phyloP scores from a whole-genome alignment of 2,329 filamentous ascomycete species.

The Aspergillus bombycis region DNA sequence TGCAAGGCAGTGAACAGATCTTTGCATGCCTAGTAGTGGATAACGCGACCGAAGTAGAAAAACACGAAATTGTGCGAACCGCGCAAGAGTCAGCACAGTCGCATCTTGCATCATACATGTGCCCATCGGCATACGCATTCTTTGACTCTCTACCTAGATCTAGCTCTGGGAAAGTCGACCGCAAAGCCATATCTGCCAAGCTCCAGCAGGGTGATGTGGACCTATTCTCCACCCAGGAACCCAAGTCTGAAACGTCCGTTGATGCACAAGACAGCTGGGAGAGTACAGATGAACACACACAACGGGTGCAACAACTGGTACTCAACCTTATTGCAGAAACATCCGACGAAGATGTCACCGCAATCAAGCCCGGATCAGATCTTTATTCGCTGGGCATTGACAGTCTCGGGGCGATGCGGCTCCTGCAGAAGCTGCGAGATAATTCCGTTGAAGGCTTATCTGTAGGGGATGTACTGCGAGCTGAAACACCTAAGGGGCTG shows the following conservation, averaged over 20 bases:
- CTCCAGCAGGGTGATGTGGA: slow-evolving; percentile 14
- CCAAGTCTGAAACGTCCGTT: not conserved
- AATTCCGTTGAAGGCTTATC: slow-evolving; percentile 26
- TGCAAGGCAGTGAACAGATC: slow-evolving; percentile 28
- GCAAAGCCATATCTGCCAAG: slow-evolving; percentile 23
- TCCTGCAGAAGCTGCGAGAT: slow-evolving; percentile 36
- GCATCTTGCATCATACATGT: slow-evolving; percentile 29
- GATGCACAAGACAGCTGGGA: slow-evolving; percentile 13
- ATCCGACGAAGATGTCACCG: slow-evolving; percentile 16
- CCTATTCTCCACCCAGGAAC: slow-evolving; percentile 7
- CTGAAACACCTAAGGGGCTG: slow-evolving; percentile 29
- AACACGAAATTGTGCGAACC: slow-evolving; percentile 18
- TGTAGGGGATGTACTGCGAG: slow-evolving; percentile 34
- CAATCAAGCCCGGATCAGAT: slow-evolving; percentile 20
- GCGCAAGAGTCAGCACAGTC: slow-evolving; percentile 17
- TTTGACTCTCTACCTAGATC: slow-evolving; percentile 26
- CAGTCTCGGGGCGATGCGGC: slow-evolving; percentile 39
- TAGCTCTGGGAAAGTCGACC: slow-evolving; percentile 32
- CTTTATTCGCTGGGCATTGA: slow-evolving; percentile 37
- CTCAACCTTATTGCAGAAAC: slow-evolving; percentile 21
- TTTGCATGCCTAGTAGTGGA: slow-evolving; percentile 29
- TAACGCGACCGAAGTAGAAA: slow-evolving; percentile 9
- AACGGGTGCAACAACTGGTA: slow-evolving; percentile 18
- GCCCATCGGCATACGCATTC: slow-evolving; percentile 28
- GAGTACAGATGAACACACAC: slow-evolving; percentile 3